Evolutionary conservation across 129 eudicot species (phyloP).

Genomic region (Escallonia herrerae): DNA sequence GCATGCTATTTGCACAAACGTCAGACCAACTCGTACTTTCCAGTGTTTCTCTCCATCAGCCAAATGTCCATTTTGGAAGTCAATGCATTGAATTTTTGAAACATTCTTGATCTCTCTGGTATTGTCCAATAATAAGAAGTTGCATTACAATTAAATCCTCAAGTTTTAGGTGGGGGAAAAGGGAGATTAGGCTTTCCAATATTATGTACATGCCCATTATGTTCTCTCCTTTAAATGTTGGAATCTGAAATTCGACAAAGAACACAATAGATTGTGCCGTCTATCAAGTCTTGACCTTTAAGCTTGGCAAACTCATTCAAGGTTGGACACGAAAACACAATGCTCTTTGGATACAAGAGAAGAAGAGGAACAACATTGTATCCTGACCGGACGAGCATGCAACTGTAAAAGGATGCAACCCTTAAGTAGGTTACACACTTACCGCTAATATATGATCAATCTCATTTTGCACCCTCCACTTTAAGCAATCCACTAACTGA

Average conservation of each 20-base stretch:
- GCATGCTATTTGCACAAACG: too few relatives aligned
- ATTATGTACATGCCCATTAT: background rate
- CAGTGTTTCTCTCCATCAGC: too few relatives aligned
- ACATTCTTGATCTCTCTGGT: too few relatives aligned
- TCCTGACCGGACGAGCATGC: too few relatives aligned
- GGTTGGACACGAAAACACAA: background rate
- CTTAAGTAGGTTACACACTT: constrained; percentile 18
- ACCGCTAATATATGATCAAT: constrained; percentile 66
- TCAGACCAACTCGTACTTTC: too few relatives aligned
- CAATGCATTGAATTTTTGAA: background rate
- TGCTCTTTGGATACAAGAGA: too few relatives aligned
- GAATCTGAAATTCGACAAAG: background rate
- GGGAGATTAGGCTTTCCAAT: background rate
- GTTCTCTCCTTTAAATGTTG: background rate
- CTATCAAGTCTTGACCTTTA: too few relatives aligned
- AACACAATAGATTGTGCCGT: background rate
- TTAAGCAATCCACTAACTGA: constrained; percentile 62
- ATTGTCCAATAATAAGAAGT: background rate
- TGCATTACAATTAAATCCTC: background rate
- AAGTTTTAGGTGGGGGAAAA: background rate
- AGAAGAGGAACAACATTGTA: too few relatives aligned
- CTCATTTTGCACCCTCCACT: constrained; percentile 62
- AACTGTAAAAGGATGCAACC: background rate
- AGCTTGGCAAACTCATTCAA: too few relatives aligned
- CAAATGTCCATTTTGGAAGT: background rate